These are phyloP conservation scores for Pythium folliculosum DNA, from an alignment of 352 stramenopile species.

Conservation along the genomic window DNA sequence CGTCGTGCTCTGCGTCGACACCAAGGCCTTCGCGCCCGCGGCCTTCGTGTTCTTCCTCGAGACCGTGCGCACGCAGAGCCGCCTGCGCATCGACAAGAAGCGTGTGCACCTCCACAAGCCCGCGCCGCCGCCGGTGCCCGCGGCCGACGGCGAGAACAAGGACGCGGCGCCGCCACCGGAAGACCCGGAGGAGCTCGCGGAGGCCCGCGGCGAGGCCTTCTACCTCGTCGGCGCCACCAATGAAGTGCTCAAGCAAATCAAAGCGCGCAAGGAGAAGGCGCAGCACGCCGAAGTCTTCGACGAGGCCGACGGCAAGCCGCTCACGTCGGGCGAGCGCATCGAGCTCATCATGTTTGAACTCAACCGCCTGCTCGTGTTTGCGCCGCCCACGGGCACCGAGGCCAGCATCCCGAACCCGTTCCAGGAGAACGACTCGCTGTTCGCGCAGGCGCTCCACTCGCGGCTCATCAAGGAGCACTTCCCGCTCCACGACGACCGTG, in stretches of 20 bases:
- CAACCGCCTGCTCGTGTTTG: conserved; percentile 48
- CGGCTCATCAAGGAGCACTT: conserved; percentile 72
- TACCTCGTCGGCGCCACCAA: conserved; percentile 62
- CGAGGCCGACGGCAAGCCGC: conserved; percentile 43
- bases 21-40: conserved; percentile 47
- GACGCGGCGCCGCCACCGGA: neutral
- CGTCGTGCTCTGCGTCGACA: conserved; percentile 72
- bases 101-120: conserved; percentile 36
- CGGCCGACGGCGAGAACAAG: neutral
- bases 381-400: conserved; percentile 21
- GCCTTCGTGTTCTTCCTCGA: conserved; percentile 71
- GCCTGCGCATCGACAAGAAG: conserved; percentile 56
- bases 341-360: conserved; percentile 79
- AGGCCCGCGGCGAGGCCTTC: conserved; percentile 32
- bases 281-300: conserved; percentile 47
- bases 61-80: conserved; percentile 63
- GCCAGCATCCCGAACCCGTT: conserved; percentile 53
- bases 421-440: conserved; percentile 64
- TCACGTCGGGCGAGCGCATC: conserved; percentile 73
- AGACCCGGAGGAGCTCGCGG: neutral
- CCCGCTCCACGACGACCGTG: conserved; percentile 71
- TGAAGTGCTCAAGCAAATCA: conserved; percentile 57
- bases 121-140: conserved; percentile 4
- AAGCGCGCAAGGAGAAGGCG: conserved; percentile 54
- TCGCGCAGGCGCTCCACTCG: conserved; percentile 71